phyloP scores from a whole-genome alignment of 495 filamentous ascomycete genomes.

The Podospora sp. region DNA sequence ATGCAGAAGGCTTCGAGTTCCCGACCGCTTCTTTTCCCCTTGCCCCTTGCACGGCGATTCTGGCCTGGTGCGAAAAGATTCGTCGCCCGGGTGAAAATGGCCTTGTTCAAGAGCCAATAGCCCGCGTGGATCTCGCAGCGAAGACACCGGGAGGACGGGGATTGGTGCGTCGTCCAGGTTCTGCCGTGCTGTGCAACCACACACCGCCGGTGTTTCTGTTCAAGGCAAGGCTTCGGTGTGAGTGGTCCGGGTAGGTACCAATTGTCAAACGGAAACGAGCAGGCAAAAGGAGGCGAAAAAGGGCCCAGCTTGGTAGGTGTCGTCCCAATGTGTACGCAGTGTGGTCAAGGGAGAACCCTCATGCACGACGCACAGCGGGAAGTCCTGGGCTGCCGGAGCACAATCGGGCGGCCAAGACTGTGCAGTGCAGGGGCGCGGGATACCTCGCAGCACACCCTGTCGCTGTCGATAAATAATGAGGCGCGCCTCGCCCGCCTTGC shows the following conservation, averaged over 20 bases:
- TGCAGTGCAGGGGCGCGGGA: constrained; percentile 26
- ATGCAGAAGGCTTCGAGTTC: background rate
- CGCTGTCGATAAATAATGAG: background rate
- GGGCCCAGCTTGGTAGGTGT: constrained; percentile 11
- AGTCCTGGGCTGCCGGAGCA: constrained; percentile 21
- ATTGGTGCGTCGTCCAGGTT: constrained; percentile 33
- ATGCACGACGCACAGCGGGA: constrained; percentile 34
- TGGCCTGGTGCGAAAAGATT: constrained; percentile 30
- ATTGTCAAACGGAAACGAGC: constrained; percentile 34
- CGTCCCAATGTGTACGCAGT: constrained; percentile 19
- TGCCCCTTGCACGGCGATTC: constrained; percentile 17
- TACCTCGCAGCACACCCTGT: constrained; percentile 19
- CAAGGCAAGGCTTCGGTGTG: constrained; percentile 23
- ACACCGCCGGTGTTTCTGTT: constrained; percentile 33
- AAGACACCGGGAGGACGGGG: constrained; percentile 29
- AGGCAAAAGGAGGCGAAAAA: constrained; percentile 27
- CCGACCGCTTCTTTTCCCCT: constrained; percentile 26
- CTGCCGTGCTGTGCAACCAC: constrained; percentile 37
- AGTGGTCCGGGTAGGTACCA: constrained; percentile 27
- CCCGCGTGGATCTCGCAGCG: constrained; percentile 29
- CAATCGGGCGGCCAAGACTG: constrained; percentile 13
- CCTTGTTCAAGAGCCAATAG: constrained; percentile 34
- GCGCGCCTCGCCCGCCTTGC: background rate
- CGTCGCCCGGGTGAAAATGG: constrained; percentile 29
- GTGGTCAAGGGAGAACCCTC: constrained; percentile 30